Base-by-base conservation (phyloP, 1,284 basidiomycete genomes). In the Ceratobasidium sp. region DNA sequence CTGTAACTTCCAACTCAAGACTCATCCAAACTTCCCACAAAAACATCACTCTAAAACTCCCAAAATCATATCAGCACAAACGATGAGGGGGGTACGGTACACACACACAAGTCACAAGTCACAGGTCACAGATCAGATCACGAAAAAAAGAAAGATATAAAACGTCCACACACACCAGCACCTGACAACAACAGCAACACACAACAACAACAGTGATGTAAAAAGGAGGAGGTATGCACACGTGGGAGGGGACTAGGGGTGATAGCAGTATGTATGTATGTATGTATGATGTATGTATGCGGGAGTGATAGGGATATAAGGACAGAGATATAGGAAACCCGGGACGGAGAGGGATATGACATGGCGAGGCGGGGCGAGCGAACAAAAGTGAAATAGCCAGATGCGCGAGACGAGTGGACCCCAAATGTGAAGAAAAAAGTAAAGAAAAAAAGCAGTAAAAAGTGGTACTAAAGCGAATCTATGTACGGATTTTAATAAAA, bases 301-400 rank as follows among this genome's bases (percentile, higher is more conserved):
- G 56, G 20, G 56, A n/a, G 26, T n/a, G 23, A 28, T 59, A 59
- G 17, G 56, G 67, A 81, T 80, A 82, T 77, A 78, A 64, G 79
- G 78, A 57, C 65, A 79, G 80, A n/a, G n/a, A n/a, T n/a, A n/a
- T n/a, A 80, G 81, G 80, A 80, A 82, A 81, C 74, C 67, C 79
- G 81, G 79, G 78, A 80, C 68, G 66, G 69, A 70, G 71, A 76
- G 69, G 56, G 76, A 71, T 50, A 56, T 26, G 81, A 79, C 33
- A 79, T 76, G 71, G 77, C 69, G 54, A 70, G 68, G 52, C 73
- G 73, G 71, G 71, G 81, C 59, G 77, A 62, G 79, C 42, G 67
- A 73, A 73, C 71, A 56, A 77, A 61, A 75, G 70, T 40, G 40
- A 26, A 28, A 69, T n/a, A 66, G 17, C 46, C 48, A 48, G 40